phyloP scores from a whole-genome alignment of 2,329 filamentous ascomycete species.

The Hymenoscyphus salicellus region DNA sequence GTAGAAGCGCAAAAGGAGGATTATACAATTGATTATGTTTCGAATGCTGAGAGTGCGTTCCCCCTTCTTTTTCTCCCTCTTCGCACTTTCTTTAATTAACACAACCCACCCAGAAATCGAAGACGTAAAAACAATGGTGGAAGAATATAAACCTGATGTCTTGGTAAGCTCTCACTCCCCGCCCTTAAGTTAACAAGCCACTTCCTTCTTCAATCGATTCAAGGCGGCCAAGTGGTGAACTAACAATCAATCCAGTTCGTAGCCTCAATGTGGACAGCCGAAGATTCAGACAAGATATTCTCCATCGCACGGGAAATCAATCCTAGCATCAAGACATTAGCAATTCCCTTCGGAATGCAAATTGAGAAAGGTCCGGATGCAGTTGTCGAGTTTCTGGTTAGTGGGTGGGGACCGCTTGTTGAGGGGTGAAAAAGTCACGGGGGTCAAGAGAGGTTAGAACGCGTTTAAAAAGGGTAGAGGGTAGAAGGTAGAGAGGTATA shows the following conservation, averaged over 20 bases:
- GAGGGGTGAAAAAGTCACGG: conserved; percentile 8
- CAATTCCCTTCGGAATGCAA: conserved; percentile 53
- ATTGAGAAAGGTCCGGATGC: conserved; percentile 52
- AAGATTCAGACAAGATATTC: conserved; percentile 47
- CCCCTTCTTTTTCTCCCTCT: not conserved
- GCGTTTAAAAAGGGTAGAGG: not conserved
- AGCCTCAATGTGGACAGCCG: conserved; percentile 52
- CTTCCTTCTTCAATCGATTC: too few species aligned
- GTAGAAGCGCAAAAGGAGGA: conserved; percentile 58
- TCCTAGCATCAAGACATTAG: conserved; percentile 50
- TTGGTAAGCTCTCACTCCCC: conserved; percentile 42
- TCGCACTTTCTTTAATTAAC: not conserved
- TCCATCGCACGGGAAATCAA: conserved; percentile 43
- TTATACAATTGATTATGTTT: conserved; percentile 61
- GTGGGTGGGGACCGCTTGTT: conserved; percentile 35
- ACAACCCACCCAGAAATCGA: conserved; percentile 45
- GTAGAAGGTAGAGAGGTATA: not conserved
- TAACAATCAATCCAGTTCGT: conserved; percentile 45
- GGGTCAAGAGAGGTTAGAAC: not conserved
- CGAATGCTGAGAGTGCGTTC: conserved; percentile 57
- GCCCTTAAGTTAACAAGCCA: too few species aligned
- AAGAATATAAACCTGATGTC: conserved; percentile 50
- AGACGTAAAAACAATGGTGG: conserved; percentile 53
- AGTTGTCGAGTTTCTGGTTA: conserved; percentile 51
- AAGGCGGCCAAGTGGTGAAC: too few species aligned